Evolutionary conservation across 768 basidiomycete species (phyloP).

Genomic region (Floccularia luteovirens): DNA sequence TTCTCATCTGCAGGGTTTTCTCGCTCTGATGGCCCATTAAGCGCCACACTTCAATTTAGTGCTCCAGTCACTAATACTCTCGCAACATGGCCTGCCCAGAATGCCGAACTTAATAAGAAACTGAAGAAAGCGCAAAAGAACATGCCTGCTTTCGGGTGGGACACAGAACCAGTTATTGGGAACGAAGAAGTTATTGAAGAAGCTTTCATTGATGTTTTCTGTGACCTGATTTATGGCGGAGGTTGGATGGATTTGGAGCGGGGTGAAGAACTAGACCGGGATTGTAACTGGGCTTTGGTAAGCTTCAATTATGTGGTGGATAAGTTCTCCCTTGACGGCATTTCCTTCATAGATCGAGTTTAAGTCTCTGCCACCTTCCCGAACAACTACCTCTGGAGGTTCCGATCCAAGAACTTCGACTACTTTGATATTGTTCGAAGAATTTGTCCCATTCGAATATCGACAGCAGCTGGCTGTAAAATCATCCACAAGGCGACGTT

Average conservation of each 20-base stretch:
- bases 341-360: slow-evolving; percentile 65
- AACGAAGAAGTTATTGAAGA: slow-evolving; percentile 83
- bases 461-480: slow-evolving; percentile 64
- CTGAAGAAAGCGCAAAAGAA: slow-evolving; percentile 79
- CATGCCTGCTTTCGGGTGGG: slow-evolving; percentile 87
- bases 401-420: slow-evolving; percentile 67
- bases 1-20: slow-evolving; percentile 82
- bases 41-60: slow-evolving; percentile 78
- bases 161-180: slow-evolving; percentile 78
- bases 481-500: slow-evolving; percentile 42
- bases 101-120: slow-evolving; percentile 66
- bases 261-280: slow-evolving; percentile 69
- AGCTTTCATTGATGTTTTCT: slow-evolving; percentile 82
- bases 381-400: slow-evolving; percentile 24
- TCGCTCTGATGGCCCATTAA: slow-evolving; percentile 68
- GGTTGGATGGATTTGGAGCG: slow-evolving; percentile 80
- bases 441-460: slow-evolving; percentile 88
- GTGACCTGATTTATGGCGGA: slow-evolving; percentile 72
- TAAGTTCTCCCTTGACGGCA: not conserved
- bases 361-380: slow-evolving; percentile 57
- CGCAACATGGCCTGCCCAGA: slow-evolving; percentile 66
- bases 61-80: slow-evolving; percentile 39
- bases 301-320: slow-evolving; percentile 15
- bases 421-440: slow-evolving; percentile 81
- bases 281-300: slow-evolving; percentile 92